Percentiles rank a stretch among this genome's conserved stretches.
Evolutionary conservation across 345 rosid genomes (phyloP).

Genomic region (Populus simonii): DNA sequence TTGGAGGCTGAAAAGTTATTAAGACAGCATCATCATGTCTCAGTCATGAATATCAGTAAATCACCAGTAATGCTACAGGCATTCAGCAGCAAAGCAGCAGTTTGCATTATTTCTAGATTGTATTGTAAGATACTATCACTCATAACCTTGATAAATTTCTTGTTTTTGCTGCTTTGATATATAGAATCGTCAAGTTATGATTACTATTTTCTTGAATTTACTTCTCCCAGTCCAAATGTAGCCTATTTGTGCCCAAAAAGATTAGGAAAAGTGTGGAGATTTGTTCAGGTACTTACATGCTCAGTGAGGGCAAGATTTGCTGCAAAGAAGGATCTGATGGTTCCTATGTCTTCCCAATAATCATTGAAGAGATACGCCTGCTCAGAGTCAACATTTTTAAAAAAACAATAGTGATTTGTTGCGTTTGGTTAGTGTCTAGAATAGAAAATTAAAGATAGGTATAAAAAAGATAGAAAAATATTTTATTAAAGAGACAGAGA

Average conservation of each 20-base stretch:
- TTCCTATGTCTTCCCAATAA: slow-evolving; percentile 98
- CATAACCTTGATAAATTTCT: too few relatives aligned
- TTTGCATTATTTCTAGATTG: too few relatives aligned
- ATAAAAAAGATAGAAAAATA: too few relatives aligned
- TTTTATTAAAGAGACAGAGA: not conserved
- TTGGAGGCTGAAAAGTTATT: slow-evolving; percentile 58
- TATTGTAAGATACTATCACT: too few relatives aligned
- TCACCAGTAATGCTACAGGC: not conserved
- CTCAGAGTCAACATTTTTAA: slow-evolving; percentile 4
- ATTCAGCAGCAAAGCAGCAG: not conserved
- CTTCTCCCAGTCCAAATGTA: too few relatives aligned
- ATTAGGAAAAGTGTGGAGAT: not conserved
- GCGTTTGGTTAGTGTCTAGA: not conserved
- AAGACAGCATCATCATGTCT: not conserved
- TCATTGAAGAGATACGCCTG: slow-evolving; percentile 96
- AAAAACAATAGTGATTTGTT: not conserved
- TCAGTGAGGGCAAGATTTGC: slow-evolving; percentile 92
- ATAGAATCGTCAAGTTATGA: too few relatives aligned
- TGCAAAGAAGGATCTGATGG: slow-evolving; percentile 90
- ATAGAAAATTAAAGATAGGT: too few relatives aligned
- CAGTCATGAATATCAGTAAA: not conserved
- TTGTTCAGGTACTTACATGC: slow-evolving; percentile 53
- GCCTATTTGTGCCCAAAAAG: too few relatives aligned
- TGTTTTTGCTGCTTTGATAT: too few relatives aligned
- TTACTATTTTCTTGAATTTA: too few relatives aligned